A percentile compares a stretch with the other conserved stretches of the same genome.
Conservation (phyloP, 2,329 filamentous ascomycete species). For the Fusarium clavum region DNA sequence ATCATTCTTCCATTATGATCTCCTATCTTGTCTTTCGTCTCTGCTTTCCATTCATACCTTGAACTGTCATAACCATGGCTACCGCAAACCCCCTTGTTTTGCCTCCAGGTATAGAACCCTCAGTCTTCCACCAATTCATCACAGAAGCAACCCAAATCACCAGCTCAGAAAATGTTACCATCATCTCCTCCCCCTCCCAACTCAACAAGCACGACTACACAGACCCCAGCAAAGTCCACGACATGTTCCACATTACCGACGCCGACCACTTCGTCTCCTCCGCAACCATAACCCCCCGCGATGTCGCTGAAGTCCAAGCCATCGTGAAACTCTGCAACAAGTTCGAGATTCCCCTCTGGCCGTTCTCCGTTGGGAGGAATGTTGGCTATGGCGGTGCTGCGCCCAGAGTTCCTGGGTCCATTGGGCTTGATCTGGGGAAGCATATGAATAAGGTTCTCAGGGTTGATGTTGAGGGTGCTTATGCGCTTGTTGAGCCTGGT, state of each 20-base stretch:
- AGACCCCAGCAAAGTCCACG: slow-evolving; percentile 34
- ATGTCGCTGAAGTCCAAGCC: slow-evolving; percentile 32
- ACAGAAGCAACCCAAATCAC: not conserved
- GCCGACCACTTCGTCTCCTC: slow-evolving; percentile 34
- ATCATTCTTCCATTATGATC: not conserved
- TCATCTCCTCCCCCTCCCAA: slow-evolving; percentile 15
- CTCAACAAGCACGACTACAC: slow-evolving; percentile 25
- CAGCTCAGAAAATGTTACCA: not conserved
- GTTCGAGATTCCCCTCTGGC: slow-evolving; percentile 36
- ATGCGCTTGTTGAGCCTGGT: slow-evolving; percentile 32
- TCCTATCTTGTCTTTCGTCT: fast-evolving
- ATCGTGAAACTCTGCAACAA: slow-evolving; percentile 27
- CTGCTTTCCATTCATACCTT: not conserved
- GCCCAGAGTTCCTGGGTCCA: slow-evolving; percentile 25
- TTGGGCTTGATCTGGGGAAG: slow-evolving; percentile 24
- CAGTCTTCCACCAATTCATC: not conserved
- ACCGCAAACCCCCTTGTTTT: not conserved
- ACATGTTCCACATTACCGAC: slow-evolving; percentile 36
- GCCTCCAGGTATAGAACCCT: not conserved
- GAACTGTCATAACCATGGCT: not conserved
- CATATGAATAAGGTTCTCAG: slow-evolving; percentile 36
- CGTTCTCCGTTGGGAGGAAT: slow-evolving; percentile 36
- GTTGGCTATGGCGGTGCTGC: slow-evolving; percentile 36
- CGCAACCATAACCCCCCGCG: slow-evolving; percentile 25
- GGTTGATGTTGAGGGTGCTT: slow-evolving; percentile 30